Evolutionary conservation across 2,329 filamentous ascomycete genomes (phyloP), one percentile per base, ranked within the genome.

Genomic region (Pestalotiopsis fici): DNA sequence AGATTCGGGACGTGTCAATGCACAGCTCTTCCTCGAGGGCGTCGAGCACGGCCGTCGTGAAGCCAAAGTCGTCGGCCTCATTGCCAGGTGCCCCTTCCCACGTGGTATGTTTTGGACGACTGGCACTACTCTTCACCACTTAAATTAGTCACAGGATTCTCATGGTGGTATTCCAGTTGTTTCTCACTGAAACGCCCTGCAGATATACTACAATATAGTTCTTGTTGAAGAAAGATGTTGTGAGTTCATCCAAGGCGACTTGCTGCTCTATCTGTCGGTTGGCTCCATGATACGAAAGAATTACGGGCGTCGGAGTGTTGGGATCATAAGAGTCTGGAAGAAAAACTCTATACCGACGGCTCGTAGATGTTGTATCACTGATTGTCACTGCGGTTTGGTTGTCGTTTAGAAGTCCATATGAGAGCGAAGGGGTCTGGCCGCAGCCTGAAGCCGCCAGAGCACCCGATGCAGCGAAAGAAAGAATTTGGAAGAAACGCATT

Each of bases 211-310:
- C 69, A 28, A 75, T 69, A 39, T 75, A 67, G 25, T 74, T 67
- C 6, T n/a, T 59, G 31, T 74, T 74, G 65, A 74, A 71, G 37
- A 54, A 50, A 4, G 70, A 67, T 7, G 68, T 65, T 3, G 71
- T 70, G 15, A 75, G 56, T n/a, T 61, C 55, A 39, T 75, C 73
- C 4, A 74, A 54, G 3, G 59, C 68, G 18, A 64, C 61, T 64
- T 75, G 73, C 12, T 67, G 50, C 5, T 70, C 60, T 37, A 73
- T 72, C n/a, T 65, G 66, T 7, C 70, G 65, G 28, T 69, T 71
- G 64, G 72, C 72, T 59, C 73, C 73, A 55, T 75, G 73, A 60
- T 74, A 74, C 18, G 70, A 72, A 11, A 75, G 66, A 61, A 75
- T 73, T 12, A 75, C 64, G 9, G 73, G 72, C n/a, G 71, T 69